These are phyloP conservation scores for Wickerhamomyces kurtzmanii DNA, from an alignment of 805 yeast species.

Conservation along the genomic window DNA sequence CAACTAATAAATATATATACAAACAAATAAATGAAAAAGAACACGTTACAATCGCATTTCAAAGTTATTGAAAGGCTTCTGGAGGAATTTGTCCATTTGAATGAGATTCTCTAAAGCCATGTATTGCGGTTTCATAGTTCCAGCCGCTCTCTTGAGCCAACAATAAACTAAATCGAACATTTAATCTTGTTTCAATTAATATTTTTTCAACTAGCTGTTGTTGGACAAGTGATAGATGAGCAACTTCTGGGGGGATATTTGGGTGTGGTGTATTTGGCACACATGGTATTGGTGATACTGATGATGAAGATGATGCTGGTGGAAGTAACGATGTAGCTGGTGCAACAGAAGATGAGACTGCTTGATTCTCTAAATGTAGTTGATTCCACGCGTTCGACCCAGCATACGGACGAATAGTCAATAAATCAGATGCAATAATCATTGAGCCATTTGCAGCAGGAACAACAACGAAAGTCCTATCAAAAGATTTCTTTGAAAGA, in stretches of 20 bases:
- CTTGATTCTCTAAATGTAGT: conserved; percentile 1
- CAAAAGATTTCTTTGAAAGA: conserved; percentile 66
- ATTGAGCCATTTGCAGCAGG: conserved; percentile 60
- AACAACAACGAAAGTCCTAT: conserved; percentile 70
- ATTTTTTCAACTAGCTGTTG: conserved; percentile 56
- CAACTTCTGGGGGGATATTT: conserved; percentile 44
- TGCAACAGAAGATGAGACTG: conserved; percentile 1
- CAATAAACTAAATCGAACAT: conserved; percentile 71
- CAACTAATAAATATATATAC: too few species aligned
- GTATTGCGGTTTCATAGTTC: conserved; percentile 62
- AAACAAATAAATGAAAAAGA: too few species aligned
- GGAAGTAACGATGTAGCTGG: conserved; percentile 6
- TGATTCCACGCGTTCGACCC: conserved; percentile 48
- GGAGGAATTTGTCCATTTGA: conserved; percentile 17
- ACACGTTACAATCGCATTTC: too few species aligned
- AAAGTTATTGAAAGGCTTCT: conserved; percentile 14
- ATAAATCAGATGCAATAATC: conserved; percentile 80
- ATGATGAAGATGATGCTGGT: conserved; percentile 6
- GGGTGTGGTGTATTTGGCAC: conserved; percentile 2
- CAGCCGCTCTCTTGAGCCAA: conserved; percentile 83
- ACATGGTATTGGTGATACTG: conserved; percentile 3
- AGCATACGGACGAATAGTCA: conserved; percentile 54
- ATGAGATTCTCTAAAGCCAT: conserved; percentile 59
- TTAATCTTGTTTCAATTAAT: conserved; percentile 64
- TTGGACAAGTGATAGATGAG: conserved; percentile 39